Percentiles rank a stretch among this genome's conserved stretches.
These are phyloP conservation scores for Combretum micranthum DNA, from an alignment of 345 rosid species.

Conservation along the genomic window DNA sequence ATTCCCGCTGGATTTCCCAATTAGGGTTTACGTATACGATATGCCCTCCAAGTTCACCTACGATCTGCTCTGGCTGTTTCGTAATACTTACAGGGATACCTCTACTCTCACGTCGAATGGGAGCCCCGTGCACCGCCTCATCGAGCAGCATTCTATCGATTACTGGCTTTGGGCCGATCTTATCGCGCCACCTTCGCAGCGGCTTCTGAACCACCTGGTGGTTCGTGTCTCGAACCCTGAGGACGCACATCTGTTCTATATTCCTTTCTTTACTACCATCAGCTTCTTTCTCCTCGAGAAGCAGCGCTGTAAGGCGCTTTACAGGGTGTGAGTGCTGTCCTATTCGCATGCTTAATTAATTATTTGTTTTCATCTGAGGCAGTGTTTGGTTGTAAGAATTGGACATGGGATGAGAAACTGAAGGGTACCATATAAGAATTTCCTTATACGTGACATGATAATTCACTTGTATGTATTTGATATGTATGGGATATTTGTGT, in stretches of 20 bases:
- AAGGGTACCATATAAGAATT: too few relatives aligned
- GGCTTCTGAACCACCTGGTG: conserved; percentile 62
- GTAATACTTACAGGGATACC: conserved; percentile 59
- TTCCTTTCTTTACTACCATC: conserved; percentile 85
- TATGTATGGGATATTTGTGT: too few relatives aligned
- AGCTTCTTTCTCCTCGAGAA: conserved; percentile 93
- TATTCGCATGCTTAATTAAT: too few relatives aligned
- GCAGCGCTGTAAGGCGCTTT: conserved; percentile 94
- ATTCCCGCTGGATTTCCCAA: conserved; percentile 44
- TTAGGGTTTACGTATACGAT: conserved; percentile 79
- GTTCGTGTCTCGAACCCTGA: conserved; percentile 70
- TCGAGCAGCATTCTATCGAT: conserved; percentile 95
- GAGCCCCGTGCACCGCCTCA: conserved; percentile 92
- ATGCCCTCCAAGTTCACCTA: conserved; percentile 87
- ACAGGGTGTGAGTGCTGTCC: conserved; percentile 96
- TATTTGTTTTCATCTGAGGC: too few relatives aligned
- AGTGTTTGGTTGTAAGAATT: too few relatives aligned
- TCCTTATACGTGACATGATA: too few relatives aligned
- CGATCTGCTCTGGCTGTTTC: conserved; percentile 72
- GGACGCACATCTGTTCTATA: conserved; percentile 81
- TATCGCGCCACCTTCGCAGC: conserved; percentile 64
- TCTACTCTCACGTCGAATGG: conserved; percentile 90
- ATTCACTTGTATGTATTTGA: too few relatives aligned
- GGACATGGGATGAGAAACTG: too few relatives aligned
- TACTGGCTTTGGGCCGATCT: conserved; percentile 98